A percentile compares a stretch with the other conserved stretches of the same genome.
Evolutionary conservation across 2,329 filamentous ascomycete species (phyloP).

Genomic region (Alternaria rosae): DNA sequence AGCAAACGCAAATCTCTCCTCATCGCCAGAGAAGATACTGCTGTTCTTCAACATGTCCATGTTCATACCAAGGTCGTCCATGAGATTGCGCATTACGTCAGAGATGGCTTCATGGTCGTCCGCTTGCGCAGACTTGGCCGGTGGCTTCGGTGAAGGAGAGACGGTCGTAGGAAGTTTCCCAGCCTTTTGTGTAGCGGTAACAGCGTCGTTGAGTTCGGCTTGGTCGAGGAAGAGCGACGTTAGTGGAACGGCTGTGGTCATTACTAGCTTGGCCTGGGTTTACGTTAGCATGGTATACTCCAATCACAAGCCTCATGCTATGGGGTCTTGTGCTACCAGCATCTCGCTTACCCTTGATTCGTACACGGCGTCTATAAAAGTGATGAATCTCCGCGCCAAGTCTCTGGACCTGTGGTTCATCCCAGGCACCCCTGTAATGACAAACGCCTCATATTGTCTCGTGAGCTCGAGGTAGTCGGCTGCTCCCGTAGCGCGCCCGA

Average conservation of each 20-base stretch:
- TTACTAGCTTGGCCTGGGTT: conserved; percentile 86
- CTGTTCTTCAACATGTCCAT: conserved; percentile 85
- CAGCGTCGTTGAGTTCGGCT: conserved; percentile 54
- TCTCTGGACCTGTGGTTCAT: conserved; percentile 91
- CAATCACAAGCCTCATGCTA: neutral
- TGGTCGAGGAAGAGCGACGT: conserved; percentile 84
- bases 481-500: conserved; percentile 85
- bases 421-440: conserved; percentile 87
- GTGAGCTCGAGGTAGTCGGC: conserved; percentile 95
- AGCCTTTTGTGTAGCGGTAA: conserved; percentile 51
- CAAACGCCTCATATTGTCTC: conserved; percentile 88
- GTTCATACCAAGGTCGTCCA: conserved; percentile 87
- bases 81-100: conserved; percentile 77
- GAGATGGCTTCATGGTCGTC: conserved; percentile 62
- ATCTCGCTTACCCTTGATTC: conserved; percentile 65
- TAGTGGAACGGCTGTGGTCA: conserved; percentile 87
- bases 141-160: conserved; percentile 12
- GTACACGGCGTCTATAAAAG: conserved; percentile 96
- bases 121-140: conserved; percentile 40
- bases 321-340: neutral
- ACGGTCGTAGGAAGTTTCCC: conserved; percentile 51
- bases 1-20: conserved; percentile 96
- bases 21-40: conserved; percentile 89
- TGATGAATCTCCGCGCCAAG: conserved; percentile 91
- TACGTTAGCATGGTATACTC: neutral